Evolutionary conservation across 495 filamentous ascomycete species (phyloP).

Genomic region (Annulohypoxylon stygium): DNA sequence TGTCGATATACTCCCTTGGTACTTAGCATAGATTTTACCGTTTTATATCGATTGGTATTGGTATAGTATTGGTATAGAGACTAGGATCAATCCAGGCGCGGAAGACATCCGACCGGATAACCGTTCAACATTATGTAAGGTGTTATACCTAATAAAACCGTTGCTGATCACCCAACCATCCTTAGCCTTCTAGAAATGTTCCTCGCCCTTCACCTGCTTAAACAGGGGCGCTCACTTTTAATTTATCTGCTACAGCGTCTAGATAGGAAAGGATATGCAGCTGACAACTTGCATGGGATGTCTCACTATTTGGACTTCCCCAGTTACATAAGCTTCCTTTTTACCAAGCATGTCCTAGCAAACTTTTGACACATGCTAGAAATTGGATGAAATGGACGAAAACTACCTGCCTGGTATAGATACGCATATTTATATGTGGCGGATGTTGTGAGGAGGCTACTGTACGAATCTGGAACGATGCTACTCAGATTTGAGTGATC

Average conservation of each 20-base stretch:
- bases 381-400: slow-evolving; percentile 13
- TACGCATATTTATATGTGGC: not conserved
- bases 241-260: slow-evolving; percentile 43
- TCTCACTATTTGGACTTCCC: slow-evolving; percentile 26
- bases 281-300: slow-evolving; percentile 38
- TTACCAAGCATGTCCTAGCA: slow-evolving; percentile 2
- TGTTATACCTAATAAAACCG: slow-evolving; percentile 28
- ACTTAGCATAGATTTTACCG: not conserved
- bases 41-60: not conserved
- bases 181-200: slow-evolving; percentile 45
- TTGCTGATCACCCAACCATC: slow-evolving; percentile 38
- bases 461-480: slow-evolving; percentile 22
- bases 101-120: slow-evolving; percentile 46
- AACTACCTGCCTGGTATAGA: no score
- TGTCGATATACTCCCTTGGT: no score
- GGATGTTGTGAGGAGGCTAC: slow-evolving; percentile 12
- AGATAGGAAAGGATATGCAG: slow-evolving; percentile 28
- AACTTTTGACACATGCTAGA: slow-evolving; percentile 10
- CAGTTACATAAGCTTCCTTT: slow-evolving; percentile 24
- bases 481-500: not conserved
- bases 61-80: slow-evolving; percentile 21
- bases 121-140: slow-evolving; percentile 26
- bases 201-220: slow-evolving; percentile 24
- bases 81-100: slow-evolving; percentile 26
- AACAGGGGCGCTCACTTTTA: slow-evolving; percentile 30